Conservation (phyloP, 2,329 filamentous ascomycete species). For the Fusarium acutatum region DNA sequence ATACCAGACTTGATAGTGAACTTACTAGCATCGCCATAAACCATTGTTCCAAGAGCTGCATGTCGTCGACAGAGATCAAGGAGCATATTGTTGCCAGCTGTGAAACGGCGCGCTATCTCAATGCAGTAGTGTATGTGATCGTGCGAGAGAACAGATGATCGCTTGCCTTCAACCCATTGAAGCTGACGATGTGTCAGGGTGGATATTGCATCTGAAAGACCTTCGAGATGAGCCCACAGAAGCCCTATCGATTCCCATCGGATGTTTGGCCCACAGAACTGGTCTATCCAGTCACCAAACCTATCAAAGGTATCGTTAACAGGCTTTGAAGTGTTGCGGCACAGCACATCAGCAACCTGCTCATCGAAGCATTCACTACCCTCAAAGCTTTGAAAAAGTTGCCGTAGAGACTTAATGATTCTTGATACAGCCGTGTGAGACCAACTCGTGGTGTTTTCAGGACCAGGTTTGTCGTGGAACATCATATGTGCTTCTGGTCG, state of each 20-base stretch:
- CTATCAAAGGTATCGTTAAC: conserved; percentile 47
- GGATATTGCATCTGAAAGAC: conserved; percentile 21
- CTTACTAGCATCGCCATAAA: conserved; percentile 53
- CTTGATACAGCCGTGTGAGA: conserved; percentile 41
- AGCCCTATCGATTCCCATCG: conserved; percentile 57
- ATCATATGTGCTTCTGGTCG: conserved; percentile 18
- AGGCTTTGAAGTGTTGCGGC: conserved; percentile 49
- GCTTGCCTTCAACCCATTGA: conserved; percentile 1
- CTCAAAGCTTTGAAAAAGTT: conserved; percentile 43
- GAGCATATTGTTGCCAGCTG: conserved; percentile 48
- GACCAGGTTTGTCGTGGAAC: conserved; percentile 4
- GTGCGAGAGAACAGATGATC: neutral
- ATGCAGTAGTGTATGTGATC: conserved; percentile 44
- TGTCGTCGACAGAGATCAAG: conserved; percentile 49
- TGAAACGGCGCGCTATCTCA: conserved; percentile 41
- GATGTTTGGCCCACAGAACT: conserved; percentile 51
- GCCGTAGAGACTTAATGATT: conserved; percentile 47
- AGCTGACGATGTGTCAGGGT: conserved; percentile 13
- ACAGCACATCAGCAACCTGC: conserved; percentile 48
- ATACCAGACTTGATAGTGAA: neutral
- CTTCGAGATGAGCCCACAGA: conserved; percentile 43
- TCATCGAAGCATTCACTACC: conserved; percentile 45
- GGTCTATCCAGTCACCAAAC: conserved; percentile 48
- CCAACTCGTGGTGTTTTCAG: conserved; percentile 44
- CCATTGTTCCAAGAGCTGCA: conserved; percentile 47